Evolutionary conservation across 768 basidiomycete species (phyloP), one percentile per base, ranked within the genome.

Genomic region (Boletus reticuloceps): DNA sequence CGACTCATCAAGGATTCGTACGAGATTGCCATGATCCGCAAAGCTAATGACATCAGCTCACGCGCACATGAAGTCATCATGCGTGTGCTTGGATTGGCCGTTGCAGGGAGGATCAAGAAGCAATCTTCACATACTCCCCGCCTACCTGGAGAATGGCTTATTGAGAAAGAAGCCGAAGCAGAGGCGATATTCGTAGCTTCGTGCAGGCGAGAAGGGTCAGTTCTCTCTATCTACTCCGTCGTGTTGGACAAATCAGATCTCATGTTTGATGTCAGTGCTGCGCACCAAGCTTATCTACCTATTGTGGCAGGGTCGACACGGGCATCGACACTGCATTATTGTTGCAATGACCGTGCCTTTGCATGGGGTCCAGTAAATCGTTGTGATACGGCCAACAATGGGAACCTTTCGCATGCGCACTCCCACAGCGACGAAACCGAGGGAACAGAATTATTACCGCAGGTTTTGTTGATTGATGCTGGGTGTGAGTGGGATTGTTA

Each of bases 161-260:
- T 98, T 16, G 84, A 91, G 74, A 91, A 89, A 62, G 96, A 98
- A 71, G 88, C 85, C 0, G 95, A 97, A 69, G 96, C 94, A 0
- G 95, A 96, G 68, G 96, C 94, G 0, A 79, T 95, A 9, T 98
- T 98, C 59, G 89, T 93, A 0, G 92, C 94, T 3, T 87, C 87
- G 1, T 97, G 94, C 72, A 77, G 93, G 48, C 77, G 92, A 54
- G 87, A 92, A 73, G 94, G 92, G 92, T 94, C 50, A 60, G 85
- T 71, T 19, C 8, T 27, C 13, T 31, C 34, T 20, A 5, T 31
- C n/a, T 44, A 0, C n/a, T 43, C 16, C 17, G 6, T 39, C 39
- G 14, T 29, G 29, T 12, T 46, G 45, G 37, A 51, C 22, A 20
- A 41, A 41, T n/a, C n/a, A n/a, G n/a, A n/a, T 47, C 45, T 58